Evolutionary conservation across 371 early-diverging fungal genomes (phyloP).

Genomic region (Apophysomyces variabilis): DNA sequence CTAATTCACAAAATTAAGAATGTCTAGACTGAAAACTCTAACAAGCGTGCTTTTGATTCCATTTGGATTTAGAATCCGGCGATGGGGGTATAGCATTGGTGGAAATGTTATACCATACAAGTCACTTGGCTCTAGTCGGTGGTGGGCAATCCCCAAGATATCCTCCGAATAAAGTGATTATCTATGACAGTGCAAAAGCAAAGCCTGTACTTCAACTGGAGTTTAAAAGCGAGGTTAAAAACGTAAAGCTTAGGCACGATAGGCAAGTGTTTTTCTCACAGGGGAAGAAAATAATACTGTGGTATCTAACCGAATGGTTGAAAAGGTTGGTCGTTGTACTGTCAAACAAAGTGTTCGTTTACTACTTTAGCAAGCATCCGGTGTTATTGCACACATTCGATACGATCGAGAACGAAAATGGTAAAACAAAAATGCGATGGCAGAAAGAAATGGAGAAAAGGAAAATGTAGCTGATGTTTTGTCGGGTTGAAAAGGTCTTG

Average conservation of each 20-base stretch:
- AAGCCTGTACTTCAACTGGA: conserved; percentile 80
- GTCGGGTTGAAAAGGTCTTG: conserved; percentile 48
- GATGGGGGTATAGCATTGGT: conserved; percentile 91
- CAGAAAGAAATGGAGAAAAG: background rate
- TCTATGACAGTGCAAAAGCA: conserved; percentile 82
- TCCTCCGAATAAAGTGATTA: conserved; percentile 91
- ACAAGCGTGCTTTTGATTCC: background rate
- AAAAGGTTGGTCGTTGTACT: conserved; percentile 78
- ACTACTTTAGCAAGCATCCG: conserved; percentile 75
- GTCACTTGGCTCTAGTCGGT: conserved; percentile 94
- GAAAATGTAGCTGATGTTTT: background rate
- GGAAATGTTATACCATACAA: conserved; percentile 95
- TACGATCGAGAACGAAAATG: conserved; percentile 83
- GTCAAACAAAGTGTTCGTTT: conserved; percentile 84
- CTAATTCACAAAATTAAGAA: background rate
- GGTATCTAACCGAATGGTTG: background rate
- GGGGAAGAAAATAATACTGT: background rate
- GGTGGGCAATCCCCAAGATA: conserved; percentile 88
- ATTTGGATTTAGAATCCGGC: conserved; percentile 62
- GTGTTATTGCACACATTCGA: conserved; percentile 81
- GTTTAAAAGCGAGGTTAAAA: conserved; percentile 82
- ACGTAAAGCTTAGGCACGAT: conserved; percentile 80
- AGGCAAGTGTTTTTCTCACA: conserved; percentile 51
- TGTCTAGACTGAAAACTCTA: no score
- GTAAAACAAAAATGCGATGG: conserved; percentile 33